These are phyloP conservation scores for Pelargonium citronellum DNA, from an alignment of 441 rosid genomes.

Conservation along the genomic window DNA sequence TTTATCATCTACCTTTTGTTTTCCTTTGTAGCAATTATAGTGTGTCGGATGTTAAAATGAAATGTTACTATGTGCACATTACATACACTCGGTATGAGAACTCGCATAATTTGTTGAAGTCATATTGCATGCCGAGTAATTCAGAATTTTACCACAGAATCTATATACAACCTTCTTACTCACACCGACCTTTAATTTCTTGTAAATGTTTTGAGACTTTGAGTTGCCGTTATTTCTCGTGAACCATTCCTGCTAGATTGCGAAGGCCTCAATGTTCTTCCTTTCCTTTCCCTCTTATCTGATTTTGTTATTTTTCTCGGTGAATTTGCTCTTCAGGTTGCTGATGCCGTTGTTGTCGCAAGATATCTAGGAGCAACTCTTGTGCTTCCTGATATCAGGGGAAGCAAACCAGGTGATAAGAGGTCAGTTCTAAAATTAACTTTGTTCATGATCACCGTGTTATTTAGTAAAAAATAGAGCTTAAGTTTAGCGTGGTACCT, in stretches of 20 bases:
- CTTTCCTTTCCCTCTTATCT: background rate
- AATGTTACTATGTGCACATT: too few relatives aligned
- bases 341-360: constrained; percentile 87
- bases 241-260: background rate
- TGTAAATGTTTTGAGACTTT: background rate
- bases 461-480: too few relatives aligned
- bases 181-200: background rate
- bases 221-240: background rate
- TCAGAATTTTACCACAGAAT: background rate
- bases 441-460: background rate
- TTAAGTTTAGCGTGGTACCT: background rate
- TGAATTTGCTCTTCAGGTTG: constrained; percentile 46
- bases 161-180: background rate
- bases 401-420: constrained; percentile 81
- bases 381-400: constrained; percentile 88
- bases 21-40: background rate
- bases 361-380: constrained; percentile 68
- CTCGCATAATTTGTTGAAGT: background rate
- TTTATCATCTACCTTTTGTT: background rate
- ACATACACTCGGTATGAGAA: background rate
- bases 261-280: background rate
- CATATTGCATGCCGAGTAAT: background rate
- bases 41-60: background rate
- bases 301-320: background rate
- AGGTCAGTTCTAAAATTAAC: constrained; percentile 38